Base-by-base conservation (phyloP, 345 rosid genomes). In the Chamaenerion angustifolium region DNA sequence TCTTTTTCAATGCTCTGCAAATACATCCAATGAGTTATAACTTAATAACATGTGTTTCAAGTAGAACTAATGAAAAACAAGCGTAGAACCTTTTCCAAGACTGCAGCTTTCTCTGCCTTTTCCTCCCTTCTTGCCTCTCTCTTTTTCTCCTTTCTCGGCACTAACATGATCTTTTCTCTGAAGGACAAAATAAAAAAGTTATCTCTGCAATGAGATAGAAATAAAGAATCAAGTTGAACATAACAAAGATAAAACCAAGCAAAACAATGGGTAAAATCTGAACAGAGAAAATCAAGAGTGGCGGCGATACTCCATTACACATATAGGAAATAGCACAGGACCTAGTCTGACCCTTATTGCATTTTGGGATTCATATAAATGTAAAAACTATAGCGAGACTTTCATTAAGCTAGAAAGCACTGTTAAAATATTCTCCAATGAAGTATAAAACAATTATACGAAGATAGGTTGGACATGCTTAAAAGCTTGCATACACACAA, bases 81-180 rank as follows among this genome's bases (percentile, higher is more conserved):
- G 58, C 27, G 50, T 3, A 53, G 45, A 60, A 87, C 98, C 98
- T 75, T 82, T 10, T 90, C 95, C 69, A 92, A 46, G 47, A 61
- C 60, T 1, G 98, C 98, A 48, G 98, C 96, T 49, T 68, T 82
- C 57, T 63, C 73, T 27, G 96, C 98, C 67, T 87, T 87, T 45
- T 80, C 82, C 74, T 82, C 88, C 66, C 88, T 84, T 72, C 96
- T 80, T 7, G 70, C 54, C 64, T 87, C 94, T 60, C 89, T 78
- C 66, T 82, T 66, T 16, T 50, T 55, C 68, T 62, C 68, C 68
- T 77, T 88, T 60, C 89, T 80, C 10, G 96, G 98, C 12, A 57
- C 59, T 4, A 93, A 49, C 76, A 75, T 59, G 58, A 92, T 62
- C 66, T 67, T 77, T 72, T 92, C 98, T 68, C 95, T 84, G 43